A percentile compares a stretch with the other conserved stretches of the same genome.
phyloP scores from a whole-genome alignment of 768 basidiomycete genomes.

The Agrocybe pediades region DNA sequence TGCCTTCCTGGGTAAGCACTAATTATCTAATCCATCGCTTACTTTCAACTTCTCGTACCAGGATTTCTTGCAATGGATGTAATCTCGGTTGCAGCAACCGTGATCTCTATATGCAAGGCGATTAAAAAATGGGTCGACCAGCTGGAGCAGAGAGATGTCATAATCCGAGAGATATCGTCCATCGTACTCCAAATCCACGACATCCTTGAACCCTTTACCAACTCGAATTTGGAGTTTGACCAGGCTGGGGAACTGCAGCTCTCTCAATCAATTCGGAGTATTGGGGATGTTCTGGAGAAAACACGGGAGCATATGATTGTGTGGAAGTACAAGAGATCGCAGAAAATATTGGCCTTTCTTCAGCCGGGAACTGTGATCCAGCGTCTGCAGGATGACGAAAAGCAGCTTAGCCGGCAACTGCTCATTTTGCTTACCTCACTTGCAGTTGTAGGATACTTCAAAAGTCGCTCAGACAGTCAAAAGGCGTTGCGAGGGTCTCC shows the following conservation, averaged over 20 bases:
- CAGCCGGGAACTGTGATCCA: slow-evolving; percentile 19
- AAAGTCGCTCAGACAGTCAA: slow-evolving; percentile 1
- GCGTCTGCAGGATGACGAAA: slow-evolving; percentile 24
- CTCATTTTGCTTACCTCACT: slow-evolving; percentile 21
- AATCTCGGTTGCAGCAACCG: slow-evolving; percentile 13
- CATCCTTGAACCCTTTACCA: slow-evolving; percentile 17
- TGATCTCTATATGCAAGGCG: slow-evolving; percentile 16
- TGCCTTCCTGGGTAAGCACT: too few species aligned
- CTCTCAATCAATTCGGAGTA: slow-evolving; percentile 13
- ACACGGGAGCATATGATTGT: slow-evolving; percentile 20
- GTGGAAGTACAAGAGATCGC: slow-evolving; percentile 14
- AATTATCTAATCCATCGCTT: too few species aligned
- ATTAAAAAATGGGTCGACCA: slow-evolving; percentile 17
- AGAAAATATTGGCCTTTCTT: slow-evolving; percentile 19
- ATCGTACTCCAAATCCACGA: slow-evolving; percentile 16
- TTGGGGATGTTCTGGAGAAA: slow-evolving; percentile 19
- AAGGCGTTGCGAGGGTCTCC: background rate
- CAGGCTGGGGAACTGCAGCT: slow-evolving; percentile 8
- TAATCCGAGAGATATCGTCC: slow-evolving; percentile 17
- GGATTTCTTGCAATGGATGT: too few species aligned
- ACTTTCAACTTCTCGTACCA: too few species aligned
- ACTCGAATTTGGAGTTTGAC: background rate
- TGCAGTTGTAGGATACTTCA: slow-evolving; percentile 11
- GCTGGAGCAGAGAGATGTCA: slow-evolving; percentile 13
- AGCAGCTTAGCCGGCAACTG: slow-evolving; percentile 22